Conservation (phyloP, 495 filamentous ascomycete genomes). For the Daldinia bambusicola region DNA sequence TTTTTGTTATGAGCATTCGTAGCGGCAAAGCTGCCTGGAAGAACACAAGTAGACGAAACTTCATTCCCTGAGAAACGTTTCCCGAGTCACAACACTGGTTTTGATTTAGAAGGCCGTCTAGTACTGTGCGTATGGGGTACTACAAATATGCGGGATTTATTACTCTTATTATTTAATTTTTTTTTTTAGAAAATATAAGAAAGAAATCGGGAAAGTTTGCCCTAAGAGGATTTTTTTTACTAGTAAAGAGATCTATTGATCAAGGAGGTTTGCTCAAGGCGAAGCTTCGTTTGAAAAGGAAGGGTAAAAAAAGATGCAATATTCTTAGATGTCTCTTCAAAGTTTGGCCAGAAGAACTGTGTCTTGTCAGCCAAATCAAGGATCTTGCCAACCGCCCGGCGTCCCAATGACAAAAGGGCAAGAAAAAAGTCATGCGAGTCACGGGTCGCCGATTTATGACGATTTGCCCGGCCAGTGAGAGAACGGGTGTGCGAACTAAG, state of each 20-base stretch:
- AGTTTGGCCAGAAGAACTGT: slow-evolving; percentile 31
- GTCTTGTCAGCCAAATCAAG: slow-evolving; percentile 41
- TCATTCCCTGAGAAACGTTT: slow-evolving; percentile 19
- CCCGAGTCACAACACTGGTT: slow-evolving; percentile 26
- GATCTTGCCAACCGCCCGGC: slow-evolving; percentile 43
- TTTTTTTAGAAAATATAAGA: too few species aligned
- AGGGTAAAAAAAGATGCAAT: slow-evolving; percentile 2
- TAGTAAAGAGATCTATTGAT: slow-evolving; percentile 23
- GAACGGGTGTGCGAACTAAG: slow-evolving; percentile 36
- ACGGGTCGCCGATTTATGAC: slow-evolving; percentile 54
- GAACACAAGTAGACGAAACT: slow-evolving; percentile 27
- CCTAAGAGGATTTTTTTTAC: slow-evolving; percentile 12
- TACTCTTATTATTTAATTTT: too few species aligned
- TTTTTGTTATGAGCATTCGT: slow-evolving; percentile 19
- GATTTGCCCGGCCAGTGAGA: slow-evolving; percentile 46
- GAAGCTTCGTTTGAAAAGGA: slow-evolving; percentile 24
- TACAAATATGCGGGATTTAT: slow-evolving; percentile 9
- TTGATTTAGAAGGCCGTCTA: slow-evolving; percentile 8
- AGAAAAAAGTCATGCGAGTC: slow-evolving; percentile 53
- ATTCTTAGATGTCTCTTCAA: slow-evolving; percentile 9
- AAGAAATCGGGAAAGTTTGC: slow-evolving; percentile 11
- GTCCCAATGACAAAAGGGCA: slow-evolving; percentile 43
- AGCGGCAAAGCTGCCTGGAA: slow-evolving; percentile 1
- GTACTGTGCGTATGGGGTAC: slow-evolving; percentile 4
- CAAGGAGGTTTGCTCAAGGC: slow-evolving; percentile 18